Evolutionary conservation across 2,329 filamentous ascomycete species (phyloP).

Genomic region (Cephalotrichum gorgonifer): DNA sequence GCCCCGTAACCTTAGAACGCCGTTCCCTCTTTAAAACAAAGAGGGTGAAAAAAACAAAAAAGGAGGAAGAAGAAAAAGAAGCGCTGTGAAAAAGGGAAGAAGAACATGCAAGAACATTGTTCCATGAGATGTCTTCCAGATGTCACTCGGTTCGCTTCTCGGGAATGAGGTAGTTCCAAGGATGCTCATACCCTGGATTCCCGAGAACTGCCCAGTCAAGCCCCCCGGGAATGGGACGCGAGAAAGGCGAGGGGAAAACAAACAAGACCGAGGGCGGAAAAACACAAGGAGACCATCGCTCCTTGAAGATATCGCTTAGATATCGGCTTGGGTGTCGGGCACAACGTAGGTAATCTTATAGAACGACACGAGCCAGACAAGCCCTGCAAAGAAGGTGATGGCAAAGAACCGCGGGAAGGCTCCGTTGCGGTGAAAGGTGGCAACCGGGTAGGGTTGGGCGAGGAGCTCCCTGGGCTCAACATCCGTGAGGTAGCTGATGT

Average conservation of each 20-base stretch:
- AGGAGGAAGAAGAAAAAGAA: neutral
- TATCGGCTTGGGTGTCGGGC: neutral
- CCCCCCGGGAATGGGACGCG: too few relatives aligned
- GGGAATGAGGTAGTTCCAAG: too few relatives aligned
- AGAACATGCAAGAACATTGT: too few relatives aligned
- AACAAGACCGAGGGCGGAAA: neutral
- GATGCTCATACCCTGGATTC: too few relatives aligned
- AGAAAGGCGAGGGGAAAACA: neutral
- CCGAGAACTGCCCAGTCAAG: too few relatives aligned
- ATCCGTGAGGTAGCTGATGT: slow-evolving; percentile 45
- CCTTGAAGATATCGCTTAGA: neutral
- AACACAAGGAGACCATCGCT: neutral
- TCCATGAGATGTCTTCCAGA: too few relatives aligned
- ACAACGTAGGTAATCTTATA: slow-evolving; percentile 14
- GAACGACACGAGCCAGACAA: slow-evolving; percentile 32
- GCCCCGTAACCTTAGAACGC: neutral
- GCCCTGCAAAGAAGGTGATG: slow-evolving; percentile 28
- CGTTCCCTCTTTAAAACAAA: neutral
- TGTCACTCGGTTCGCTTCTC: too few relatives aligned
- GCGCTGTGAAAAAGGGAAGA: too few relatives aligned
- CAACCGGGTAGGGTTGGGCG: too few relatives aligned
- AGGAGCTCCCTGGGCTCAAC: slow-evolving; percentile 28
- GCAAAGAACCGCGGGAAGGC: slow-evolving; percentile 32
- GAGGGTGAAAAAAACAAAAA: neutral
- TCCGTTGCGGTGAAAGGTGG: slow-evolving; percentile 6